Evolutionary conservation across 2,329 filamentous ascomycete species (phyloP).

Genomic region (Aureobasidium sp.): DNA sequence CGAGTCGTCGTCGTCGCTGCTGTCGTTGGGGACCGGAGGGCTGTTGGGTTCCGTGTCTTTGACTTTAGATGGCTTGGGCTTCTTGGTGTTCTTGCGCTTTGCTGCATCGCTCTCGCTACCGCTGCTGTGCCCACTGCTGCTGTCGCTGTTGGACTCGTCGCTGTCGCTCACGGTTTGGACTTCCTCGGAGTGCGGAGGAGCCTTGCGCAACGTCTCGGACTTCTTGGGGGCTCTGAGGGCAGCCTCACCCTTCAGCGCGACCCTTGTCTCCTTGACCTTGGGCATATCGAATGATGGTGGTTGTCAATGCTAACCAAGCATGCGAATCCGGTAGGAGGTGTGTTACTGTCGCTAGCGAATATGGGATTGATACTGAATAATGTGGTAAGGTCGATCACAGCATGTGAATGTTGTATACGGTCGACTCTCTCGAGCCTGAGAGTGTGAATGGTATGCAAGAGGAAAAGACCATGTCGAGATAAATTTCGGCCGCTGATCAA

Average conservation of each 20-base stretch:
- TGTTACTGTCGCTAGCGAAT: not conserved
- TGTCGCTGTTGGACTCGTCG: conserved; percentile 23
- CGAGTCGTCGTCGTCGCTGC: conserved; percentile 11
- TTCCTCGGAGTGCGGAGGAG: conserved; percentile 23
- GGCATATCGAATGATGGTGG: conserved; percentile 21
- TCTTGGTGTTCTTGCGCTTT: conserved; percentile 19
- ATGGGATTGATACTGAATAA: not conserved
- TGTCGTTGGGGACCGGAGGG: conserved; percentile 20
- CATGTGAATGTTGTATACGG: not conserved
- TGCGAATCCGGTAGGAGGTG: not conserved
- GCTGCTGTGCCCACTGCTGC: conserved; percentile 22
- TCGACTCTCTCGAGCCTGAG: not conserved
- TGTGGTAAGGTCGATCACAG: not conserved
- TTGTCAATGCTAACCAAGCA: not conserved
- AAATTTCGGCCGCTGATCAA: conserved; percentile 24
- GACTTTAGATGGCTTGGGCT: conserved; percentile 18
- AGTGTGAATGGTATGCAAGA: not conserved
- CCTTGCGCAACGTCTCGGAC: conserved; percentile 19
- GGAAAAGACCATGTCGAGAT: conserved; percentile 14
- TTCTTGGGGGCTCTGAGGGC: conserved; percentile 22
- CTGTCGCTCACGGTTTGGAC: conserved; percentile 23
- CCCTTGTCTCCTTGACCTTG: conserved; percentile 27
- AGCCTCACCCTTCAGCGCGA: conserved; percentile 26
- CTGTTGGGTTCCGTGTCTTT: conserved; percentile 18
- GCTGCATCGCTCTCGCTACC: conserved; percentile 27